Percentiles rank a stretch among this genome's conserved stretches.
These are phyloP conservation scores for Lipomyces sp. DNA, from an alignment of 805 yeast genomes.

Conservation along the genomic window DNA sequence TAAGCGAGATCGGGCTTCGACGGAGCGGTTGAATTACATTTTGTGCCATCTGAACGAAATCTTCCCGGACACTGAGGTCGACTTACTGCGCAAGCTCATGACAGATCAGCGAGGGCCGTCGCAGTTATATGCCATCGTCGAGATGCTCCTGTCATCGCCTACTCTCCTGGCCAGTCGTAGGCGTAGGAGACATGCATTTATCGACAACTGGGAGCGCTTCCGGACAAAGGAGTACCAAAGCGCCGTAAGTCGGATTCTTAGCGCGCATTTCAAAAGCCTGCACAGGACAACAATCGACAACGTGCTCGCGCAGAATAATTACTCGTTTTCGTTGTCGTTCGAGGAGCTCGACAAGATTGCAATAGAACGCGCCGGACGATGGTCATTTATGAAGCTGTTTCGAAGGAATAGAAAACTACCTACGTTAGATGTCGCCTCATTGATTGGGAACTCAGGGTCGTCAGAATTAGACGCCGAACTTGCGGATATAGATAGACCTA, in stretches of 20 bases:
- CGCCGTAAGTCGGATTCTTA: conserved; percentile 21
- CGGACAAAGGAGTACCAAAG: conserved; percentile 29
- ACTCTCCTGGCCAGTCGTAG: conserved; percentile 20
- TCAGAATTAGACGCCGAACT: conserved; percentile 31
- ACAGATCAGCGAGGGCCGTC: conserved; percentile 31
- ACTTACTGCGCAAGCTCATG: conserved; percentile 27
- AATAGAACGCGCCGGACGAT: conserved; percentile 18
- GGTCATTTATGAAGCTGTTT: conserved; percentile 23
- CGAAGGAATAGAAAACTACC: conserved; percentile 6
- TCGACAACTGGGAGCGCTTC: conserved; percentile 28
- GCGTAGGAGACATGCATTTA: conserved; percentile 17
- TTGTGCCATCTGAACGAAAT: conserved; percentile 25
- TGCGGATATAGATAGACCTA: conserved; percentile 14
- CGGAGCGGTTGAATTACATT: conserved; percentile 21
- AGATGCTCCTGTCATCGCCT: conserved; percentile 28
- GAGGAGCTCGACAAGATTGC: conserved; percentile 25
- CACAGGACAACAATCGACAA: conserved; percentile 23
- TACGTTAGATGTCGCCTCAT: conserved; percentile 10
- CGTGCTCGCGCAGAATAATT: conserved; percentile 30
- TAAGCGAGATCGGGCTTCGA: conserved; percentile 4
- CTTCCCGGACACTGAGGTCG: conserved; percentile 36
- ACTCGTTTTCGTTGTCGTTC: conserved; percentile 25
- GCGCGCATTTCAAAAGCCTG: conserved; percentile 19
- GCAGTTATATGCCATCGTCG: conserved; percentile 31
- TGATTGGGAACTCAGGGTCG: conserved; percentile 22